Evolutionary conservation across 225 moss, liverwort and hornwort genomes (phyloP).

Genomic region (Pleurozium schreberi): DNA sequence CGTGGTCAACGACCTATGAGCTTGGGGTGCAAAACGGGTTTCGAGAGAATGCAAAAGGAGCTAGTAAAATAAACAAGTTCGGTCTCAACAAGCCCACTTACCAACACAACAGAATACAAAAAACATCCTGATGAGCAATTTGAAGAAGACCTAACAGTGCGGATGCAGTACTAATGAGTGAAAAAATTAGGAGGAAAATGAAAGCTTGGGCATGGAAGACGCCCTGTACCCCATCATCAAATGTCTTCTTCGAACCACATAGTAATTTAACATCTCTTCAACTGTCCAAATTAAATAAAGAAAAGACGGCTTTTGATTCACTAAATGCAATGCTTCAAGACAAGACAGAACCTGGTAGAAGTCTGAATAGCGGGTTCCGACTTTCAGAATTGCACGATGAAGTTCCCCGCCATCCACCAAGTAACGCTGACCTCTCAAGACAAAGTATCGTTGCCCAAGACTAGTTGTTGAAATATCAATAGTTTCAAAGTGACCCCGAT

Average conservation of each 20-base stretch:
- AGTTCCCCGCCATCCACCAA: constrained; percentile 32
- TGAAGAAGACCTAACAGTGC: not conserved
- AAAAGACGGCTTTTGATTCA: not conserved
- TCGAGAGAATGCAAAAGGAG: not conserved
- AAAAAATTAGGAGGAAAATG: not conserved
- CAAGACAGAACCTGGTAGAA: constrained; percentile 36
- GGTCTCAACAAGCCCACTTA: not conserved
- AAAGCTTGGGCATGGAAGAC: not conserved
- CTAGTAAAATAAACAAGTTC: not conserved
- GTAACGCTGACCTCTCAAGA: constrained; percentile 59
- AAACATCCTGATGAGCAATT: not conserved
- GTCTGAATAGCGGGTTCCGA: constrained; percentile 34
- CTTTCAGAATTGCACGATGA: constrained; percentile 35
- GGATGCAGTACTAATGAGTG: not conserved
- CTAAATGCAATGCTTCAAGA: not conserved
- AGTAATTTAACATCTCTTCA: not conserved
- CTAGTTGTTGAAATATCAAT: constrained; percentile 32
- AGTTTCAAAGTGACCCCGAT: constrained; percentile 45
- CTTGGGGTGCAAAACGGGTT: not conserved
- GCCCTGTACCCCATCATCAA: not conserved
- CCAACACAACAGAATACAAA: not conserved
- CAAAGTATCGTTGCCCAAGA: constrained; percentile 38
- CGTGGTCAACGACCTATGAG: not conserved
- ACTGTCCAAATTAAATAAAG: not conserved
- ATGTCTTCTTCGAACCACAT: not conserved